Evolutionary conservation across 1,284 basidiomycete genomes (phyloP).

Genomic region (Gomphus bonarii): DNA sequence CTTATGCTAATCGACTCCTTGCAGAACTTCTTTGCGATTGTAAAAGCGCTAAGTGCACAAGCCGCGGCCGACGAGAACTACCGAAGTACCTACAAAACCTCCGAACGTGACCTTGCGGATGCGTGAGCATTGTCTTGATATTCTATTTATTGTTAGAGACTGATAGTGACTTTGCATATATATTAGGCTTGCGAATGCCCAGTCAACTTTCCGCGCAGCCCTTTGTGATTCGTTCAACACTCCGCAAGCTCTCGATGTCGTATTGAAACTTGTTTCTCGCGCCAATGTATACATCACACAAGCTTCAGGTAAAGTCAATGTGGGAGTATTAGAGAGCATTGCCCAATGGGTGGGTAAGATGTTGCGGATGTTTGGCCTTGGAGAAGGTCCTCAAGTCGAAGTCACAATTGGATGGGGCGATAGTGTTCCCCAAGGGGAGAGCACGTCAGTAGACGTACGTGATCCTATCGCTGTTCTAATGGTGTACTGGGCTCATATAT

Average conservation of each 20-base stretch:
- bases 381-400: constrained; percentile 53
- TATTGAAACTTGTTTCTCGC: constrained; percentile 80
- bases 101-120: constrained; percentile 55
- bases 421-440: constrained; percentile 13
- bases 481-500: constrained; percentile 10
- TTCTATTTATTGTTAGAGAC: constrained; percentile 10
- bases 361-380: constrained; percentile 92
- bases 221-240: constrained; percentile 99
- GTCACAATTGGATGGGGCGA: constrained; percentile 61
- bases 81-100: constrained; percentile 50
- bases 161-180: neutral
- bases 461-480: constrained; percentile 13
- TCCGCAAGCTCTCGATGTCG: constrained; percentile 65
- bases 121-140: constrained; percentile 33
- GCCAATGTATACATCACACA: constrained; percentile 82
- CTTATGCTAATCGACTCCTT: neutral
- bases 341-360: constrained; percentile 84
- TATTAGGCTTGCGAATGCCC: constrained; percentile 63
- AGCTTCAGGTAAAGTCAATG: constrained; percentile 52
- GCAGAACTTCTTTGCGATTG: constrained; percentile 90
- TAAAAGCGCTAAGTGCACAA: constrained; percentile 62
- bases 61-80: constrained; percentile 34
- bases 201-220: constrained; percentile 75
- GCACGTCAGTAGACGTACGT: constrained; percentile 44
- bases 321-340: constrained; percentile 61